Evolutionary conservation across 495 filamentous ascomycete genomes (phyloP).

Genomic region (Neurospora sp.): DNA sequence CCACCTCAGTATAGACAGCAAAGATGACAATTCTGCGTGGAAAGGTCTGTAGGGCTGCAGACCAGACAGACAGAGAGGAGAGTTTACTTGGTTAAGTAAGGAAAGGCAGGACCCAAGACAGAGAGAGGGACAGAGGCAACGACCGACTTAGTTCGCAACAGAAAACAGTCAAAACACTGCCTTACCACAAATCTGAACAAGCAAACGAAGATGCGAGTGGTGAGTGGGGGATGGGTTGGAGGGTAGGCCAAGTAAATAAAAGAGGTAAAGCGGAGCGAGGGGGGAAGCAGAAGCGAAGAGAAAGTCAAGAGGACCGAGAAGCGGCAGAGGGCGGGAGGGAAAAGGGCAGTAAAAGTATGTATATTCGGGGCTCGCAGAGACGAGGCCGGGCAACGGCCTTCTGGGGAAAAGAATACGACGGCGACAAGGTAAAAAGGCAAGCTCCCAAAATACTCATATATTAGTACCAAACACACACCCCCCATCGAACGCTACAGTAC

Average conservation of each 20-base stretch:
- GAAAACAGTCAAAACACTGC: neutral
- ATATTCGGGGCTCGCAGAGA: neutral
- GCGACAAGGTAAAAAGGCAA: neutral
- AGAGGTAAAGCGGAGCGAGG: neutral
- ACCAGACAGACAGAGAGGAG: neutral
- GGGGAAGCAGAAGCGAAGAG: neutral
- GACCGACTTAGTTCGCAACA: slow-evolving; percentile 5
- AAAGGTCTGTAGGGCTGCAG: neutral
- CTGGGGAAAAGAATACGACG: neutral
- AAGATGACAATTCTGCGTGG: neutral
- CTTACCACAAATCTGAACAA: neutral
- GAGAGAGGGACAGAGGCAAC: slow-evolving; percentile 1
- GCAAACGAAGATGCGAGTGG: slow-evolving; percentile 1
- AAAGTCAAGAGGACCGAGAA: neutral
- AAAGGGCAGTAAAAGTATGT: neutral
- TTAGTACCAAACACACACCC: neutral
- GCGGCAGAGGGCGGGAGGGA: neutral
- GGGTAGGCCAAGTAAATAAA: slow-evolving; percentile 4
- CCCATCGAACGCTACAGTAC: neutral
- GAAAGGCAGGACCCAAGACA: neutral
- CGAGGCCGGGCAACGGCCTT: neutral
- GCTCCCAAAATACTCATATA: neutral
- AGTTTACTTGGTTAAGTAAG: neutral
- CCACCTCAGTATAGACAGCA: neutral
- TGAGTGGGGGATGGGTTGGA: neutral